A percentile compares a stretch with the other conserved stretches of the same genome.
Conservation (phyloP, 2,329 filamentous ascomycete genomes). For the Fusarium pininemorale region DNA sequence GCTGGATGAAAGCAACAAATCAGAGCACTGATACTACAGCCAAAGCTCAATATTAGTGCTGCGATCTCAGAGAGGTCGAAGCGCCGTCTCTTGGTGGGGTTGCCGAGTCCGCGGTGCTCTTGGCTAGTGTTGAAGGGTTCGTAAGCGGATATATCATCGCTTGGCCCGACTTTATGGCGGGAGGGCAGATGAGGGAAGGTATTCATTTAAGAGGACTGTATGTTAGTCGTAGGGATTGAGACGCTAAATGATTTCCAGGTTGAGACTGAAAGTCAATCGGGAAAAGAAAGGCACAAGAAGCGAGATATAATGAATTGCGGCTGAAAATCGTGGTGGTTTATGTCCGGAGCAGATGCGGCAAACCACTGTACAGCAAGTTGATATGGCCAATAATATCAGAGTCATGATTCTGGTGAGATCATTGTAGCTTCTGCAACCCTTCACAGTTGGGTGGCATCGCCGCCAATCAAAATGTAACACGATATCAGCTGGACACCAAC, state of each 20-base stretch:
- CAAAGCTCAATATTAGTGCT: background rate
- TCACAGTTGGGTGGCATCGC: rapidly evolving
- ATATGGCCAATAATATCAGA: rapidly evolving
- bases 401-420: background rate
- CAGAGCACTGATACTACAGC: background rate
- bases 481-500: background rate
- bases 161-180: background rate
- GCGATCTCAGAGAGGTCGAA: background rate
- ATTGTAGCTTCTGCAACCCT: background rate
- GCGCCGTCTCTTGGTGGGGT: rapidly evolving
- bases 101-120: background rate
- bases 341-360: no score
- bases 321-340: rapidly evolving
- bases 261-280: rapidly evolving
- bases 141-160: background rate
- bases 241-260: rapidly evolving
- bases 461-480: background rate
- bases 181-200: rapidly evolving
- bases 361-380: rapidly evolving
- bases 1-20: background rate
- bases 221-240: rapidly evolving
- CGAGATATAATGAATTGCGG: no score
- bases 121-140: background rate
- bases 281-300: rapidly evolving
- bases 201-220: background rate